Percentiles rank a stretch among this genome's conserved stretches.
Evolutionary conservation across 257 asterid genomes (phyloP).

Genomic region (Petunia secreta): DNA sequence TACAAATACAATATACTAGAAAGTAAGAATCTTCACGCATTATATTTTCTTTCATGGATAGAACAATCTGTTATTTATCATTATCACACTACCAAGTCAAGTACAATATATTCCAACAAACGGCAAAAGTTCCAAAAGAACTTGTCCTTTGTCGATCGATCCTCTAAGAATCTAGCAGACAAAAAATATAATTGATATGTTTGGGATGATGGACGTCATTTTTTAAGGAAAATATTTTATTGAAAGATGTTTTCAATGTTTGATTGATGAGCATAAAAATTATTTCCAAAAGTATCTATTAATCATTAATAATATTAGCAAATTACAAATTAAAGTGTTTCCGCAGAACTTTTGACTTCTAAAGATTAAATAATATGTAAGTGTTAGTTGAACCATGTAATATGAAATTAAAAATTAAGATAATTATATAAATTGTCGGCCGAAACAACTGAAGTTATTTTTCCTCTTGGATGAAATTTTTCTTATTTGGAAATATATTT

Average conservation of each 20-base stretch:
- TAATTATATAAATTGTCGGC: background rate
- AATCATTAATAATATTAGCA: too few species aligned
- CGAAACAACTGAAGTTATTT: background rate
- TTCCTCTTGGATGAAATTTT: background rate
- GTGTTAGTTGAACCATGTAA: background rate
- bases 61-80: background rate
- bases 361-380: background rate
- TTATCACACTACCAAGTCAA: background rate
- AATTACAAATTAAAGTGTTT: background rate
- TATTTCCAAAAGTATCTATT: too few species aligned
- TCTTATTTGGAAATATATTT: background rate
- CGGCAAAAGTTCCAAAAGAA: background rate
- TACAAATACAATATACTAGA: background rate
- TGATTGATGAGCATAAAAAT: background rate
- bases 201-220: background rate
- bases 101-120: background rate
- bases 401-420: background rate
- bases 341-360: background rate
- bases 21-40: conserved; percentile 1
- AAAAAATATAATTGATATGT: background rate
- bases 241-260: too few species aligned
- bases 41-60: background rate
- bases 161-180: background rate
- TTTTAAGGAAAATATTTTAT: too few species aligned
- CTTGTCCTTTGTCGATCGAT: too few species aligned